Evolutionary conservation across 2,329 filamentous ascomycete species (phyloP).

Genomic region (Arthrobotrys pseudoclavata): DNA sequence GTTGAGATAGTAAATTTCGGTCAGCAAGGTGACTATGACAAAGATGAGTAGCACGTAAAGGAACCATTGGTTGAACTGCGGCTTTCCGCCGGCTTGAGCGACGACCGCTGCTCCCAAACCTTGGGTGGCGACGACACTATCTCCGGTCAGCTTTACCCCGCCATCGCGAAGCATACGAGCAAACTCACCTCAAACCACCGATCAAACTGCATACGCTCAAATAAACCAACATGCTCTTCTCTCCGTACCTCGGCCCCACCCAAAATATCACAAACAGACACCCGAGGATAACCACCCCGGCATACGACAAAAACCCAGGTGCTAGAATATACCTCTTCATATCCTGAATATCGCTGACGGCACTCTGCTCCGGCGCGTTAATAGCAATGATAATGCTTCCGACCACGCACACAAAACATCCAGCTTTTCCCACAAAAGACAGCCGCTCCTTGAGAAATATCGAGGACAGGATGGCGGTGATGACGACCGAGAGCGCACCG

Average conservation of each 20-base stretch:
- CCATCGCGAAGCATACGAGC: not conserved
- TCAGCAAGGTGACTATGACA: constrained; percentile 87
- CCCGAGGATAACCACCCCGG: constrained; percentile 83
- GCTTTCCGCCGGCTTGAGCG: constrained; percentile 82
- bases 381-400: constrained; percentile 94
- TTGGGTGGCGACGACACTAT: constrained; percentile 88
- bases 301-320: constrained; percentile 87
- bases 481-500: constrained; percentile 90
- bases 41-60: constrained; percentile 92
- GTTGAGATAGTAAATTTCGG: constrained; percentile 95
- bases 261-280: constrained; percentile 80
- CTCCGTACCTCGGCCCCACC: constrained; percentile 88
- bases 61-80: constrained; percentile 98
- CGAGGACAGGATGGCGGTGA: constrained; percentile 89
- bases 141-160: constrained; percentile 9
- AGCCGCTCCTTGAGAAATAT: constrained; percentile 96
- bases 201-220: constrained; percentile 95
- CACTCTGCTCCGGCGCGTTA: constrained; percentile 88
- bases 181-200: constrained; percentile 77
- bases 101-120: constrained; percentile 92
- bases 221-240: constrained; percentile 98
- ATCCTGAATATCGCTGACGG: constrained; percentile 87
- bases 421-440: constrained; percentile 95
- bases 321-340: constrained; percentile 90
- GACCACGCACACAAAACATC: constrained; percentile 94